Conservation (phyloP, 352 stramenopile genomes). For the Phytophthora foliorum region DNA sequence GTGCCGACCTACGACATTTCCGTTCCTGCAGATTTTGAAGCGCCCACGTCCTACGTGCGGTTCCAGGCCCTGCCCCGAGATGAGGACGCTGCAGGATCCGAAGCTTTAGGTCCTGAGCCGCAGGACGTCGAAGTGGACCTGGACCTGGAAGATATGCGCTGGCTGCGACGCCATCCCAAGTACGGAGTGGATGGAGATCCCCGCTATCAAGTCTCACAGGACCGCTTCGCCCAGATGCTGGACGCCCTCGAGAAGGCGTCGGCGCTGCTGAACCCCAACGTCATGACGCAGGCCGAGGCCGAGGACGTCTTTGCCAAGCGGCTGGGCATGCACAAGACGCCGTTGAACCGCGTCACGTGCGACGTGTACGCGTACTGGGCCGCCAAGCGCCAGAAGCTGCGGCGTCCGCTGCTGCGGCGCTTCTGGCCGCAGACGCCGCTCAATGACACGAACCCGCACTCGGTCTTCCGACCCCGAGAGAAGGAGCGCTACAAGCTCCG, state of each 20-base stretch:
- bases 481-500: slow-evolving; percentile 98
- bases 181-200: slow-evolving; percentile 87
- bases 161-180: slow-evolving; percentile 83
- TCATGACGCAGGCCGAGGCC: slow-evolving; percentile 77
- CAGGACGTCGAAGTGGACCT: slow-evolving; percentile 82
- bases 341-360: slow-evolving; percentile 73
- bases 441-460: slow-evolving; percentile 98
- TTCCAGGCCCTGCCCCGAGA: slow-evolving; percentile 74
- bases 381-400: slow-evolving; percentile 92
- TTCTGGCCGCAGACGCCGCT: slow-evolving; percentile 97
- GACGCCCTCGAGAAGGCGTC: slow-evolving; percentile 89
- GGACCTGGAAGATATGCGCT: slow-evolving; percentile 89
- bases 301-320: slow-evolving; percentile 81
- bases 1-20: slow-evolving; percentile 76
- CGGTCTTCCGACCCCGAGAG: slow-evolving; percentile 98
- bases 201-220: slow-evolving; percentile 77
- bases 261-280: slow-evolving; percentile 80
- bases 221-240: slow-evolving; percentile 84
- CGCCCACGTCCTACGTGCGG: slow-evolving; percentile 84
- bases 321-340: slow-evolving; percentile 71
- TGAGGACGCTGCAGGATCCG: slow-evolving; percentile 30
- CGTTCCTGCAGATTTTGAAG: slow-evolving; percentile 73
- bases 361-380: slow-evolving; percentile 98
- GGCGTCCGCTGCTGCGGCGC: slow-evolving; percentile 94
- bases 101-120: slow-evolving; percentile 34